Percentiles rank a stretch among this genome's conserved stretches.
Conservation (phyloP, 768 basidiomycete species). For the Ramaria rubella region DNA sequence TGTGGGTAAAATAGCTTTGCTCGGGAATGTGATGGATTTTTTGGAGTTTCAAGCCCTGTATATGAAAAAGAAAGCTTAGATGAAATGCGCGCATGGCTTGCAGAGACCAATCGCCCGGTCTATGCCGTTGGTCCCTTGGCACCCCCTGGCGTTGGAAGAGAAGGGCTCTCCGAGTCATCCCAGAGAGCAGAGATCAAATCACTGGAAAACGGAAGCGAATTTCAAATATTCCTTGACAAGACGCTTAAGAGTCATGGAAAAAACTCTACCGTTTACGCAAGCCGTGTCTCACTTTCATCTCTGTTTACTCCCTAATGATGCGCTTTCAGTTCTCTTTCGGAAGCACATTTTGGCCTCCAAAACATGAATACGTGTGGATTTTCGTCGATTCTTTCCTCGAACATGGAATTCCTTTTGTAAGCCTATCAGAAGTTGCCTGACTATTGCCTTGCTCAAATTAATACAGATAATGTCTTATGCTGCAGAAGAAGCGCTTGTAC, state of each 20-base stretch:
- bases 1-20: not conserved
- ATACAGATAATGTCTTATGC: slow-evolving; percentile 19
- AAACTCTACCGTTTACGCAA: slow-evolving; percentile 19
- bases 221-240: slow-evolving; percentile 10
- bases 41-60: slow-evolving; percentile 12
- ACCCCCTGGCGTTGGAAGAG: not conserved
- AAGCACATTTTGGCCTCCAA: slow-evolving; percentile 16
- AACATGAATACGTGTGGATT: slow-evolving; percentile 18
- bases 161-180: slow-evolving; percentile 9
- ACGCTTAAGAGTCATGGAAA: slow-evolving; percentile 13
- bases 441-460: not conserved
- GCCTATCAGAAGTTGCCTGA: not conserved
- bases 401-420: slow-evolving; percentile 19
- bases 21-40: slow-evolving; percentile 13
- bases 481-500: slow-evolving; percentile 13
- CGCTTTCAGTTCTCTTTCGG: slow-evolving; percentile 21
- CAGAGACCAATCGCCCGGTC: slow-evolving; percentile 4
- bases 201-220: slow-evolving; percentile 9
- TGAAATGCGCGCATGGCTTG: slow-evolving; percentile 13
- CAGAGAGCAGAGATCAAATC: slow-evolving; percentile 8
- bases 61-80: slow-evolving; percentile 17
- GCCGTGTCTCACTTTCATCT: not conserved
- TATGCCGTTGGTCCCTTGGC: slow-evolving; percentile 15
- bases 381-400: slow-evolving; percentile 21
- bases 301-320: not conserved